phyloP scores from a whole-genome alignment of 148 eudicot species.

The Vaccinium corymbosum region DNA sequence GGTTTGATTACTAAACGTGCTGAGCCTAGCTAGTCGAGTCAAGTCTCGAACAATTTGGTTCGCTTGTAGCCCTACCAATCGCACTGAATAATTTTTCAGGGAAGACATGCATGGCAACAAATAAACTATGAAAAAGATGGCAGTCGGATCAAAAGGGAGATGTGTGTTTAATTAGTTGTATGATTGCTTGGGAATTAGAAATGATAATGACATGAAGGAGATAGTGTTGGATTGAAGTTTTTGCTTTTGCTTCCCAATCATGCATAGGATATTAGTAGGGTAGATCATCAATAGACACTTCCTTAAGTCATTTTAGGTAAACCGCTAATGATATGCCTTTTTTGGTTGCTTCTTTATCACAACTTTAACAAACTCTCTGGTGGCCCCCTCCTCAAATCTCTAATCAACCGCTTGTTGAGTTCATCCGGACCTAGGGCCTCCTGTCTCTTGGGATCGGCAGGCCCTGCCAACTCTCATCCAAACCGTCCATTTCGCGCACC shows the following conservation, averaged over 20 bases:
- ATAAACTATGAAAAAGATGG: neutral
- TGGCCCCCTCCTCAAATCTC: conserved; percentile 14
- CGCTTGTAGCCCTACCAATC: too few species aligned
- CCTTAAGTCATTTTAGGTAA: conserved; percentile 16
- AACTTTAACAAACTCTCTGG: conserved; percentile 25
- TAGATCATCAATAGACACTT: neutral
- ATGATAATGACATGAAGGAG: conserved; percentile 15
- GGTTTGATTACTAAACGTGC: too few species aligned
- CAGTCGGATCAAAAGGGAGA: neutral
- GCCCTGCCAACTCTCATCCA: too few species aligned
- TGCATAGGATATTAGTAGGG: neutral
- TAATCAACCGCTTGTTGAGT: neutral
- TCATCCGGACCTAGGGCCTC: too few species aligned
- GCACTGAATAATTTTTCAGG: neutral
- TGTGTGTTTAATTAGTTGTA: neutral
- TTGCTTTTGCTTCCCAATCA: conserved; percentile 16
- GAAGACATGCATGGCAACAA: neutral
- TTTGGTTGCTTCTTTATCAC: conserved; percentile 27
- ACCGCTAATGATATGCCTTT: conserved; percentile 12
- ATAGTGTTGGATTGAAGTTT: conserved; percentile 30
- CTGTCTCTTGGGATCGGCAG: too few species aligned
- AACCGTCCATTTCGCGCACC: too few species aligned
- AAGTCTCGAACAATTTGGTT: too few species aligned
- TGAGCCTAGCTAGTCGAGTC: too few species aligned
- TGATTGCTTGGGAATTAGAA: conserved; percentile 16